Conservation (phyloP, 2,329 filamentous ascomycete genomes). For the Sporothrix curviconia region DNA sequence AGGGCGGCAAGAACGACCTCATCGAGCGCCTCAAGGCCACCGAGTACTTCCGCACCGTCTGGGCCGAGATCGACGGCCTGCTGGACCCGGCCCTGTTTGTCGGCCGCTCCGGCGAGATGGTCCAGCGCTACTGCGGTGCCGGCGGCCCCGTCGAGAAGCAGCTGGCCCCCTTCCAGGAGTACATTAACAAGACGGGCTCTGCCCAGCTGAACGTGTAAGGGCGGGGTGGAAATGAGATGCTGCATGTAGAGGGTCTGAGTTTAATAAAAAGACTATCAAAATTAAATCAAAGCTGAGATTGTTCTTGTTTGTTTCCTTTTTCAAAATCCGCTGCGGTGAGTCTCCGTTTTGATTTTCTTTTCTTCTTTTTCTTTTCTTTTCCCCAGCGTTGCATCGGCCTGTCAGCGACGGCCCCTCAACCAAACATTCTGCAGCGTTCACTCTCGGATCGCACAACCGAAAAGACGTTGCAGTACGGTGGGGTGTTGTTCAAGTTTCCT, state of each 20-base stretch:
- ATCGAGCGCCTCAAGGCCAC: constrained; percentile 67
- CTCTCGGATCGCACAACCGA: neutral
- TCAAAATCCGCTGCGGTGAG: neutral
- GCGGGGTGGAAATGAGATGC: too few relatives aligned
- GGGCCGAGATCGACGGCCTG: constrained; percentile 42
- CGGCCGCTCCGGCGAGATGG: constrained; percentile 39
- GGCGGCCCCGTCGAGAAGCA: constrained; percentile 9
- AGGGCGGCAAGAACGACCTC: constrained; percentile 70
- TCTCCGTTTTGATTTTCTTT: neutral
- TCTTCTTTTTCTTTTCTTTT: neutral
- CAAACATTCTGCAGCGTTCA: too few relatives aligned
- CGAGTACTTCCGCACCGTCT: constrained; percentile 69
- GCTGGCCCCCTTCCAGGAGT: constrained; percentile 9
- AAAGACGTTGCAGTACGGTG: neutral
- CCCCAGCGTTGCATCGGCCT: neutral
- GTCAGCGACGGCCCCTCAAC: too few relatives aligned
- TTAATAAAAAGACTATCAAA: neutral
- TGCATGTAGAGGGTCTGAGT: too few relatives aligned
- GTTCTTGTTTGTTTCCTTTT: neutral
- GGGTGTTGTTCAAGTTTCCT: neutral
- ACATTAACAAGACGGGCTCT: constrained; percentile 11
- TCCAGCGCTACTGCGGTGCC: constrained; percentile 28
- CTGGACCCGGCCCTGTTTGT: constrained; percentile 24
- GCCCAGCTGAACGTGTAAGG: constrained; percentile 14
- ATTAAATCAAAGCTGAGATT: neutral